Evolutionary conservation across 768 basidiomycete species (phyloP).

Genomic region (Lactifluus echinatus): DNA sequence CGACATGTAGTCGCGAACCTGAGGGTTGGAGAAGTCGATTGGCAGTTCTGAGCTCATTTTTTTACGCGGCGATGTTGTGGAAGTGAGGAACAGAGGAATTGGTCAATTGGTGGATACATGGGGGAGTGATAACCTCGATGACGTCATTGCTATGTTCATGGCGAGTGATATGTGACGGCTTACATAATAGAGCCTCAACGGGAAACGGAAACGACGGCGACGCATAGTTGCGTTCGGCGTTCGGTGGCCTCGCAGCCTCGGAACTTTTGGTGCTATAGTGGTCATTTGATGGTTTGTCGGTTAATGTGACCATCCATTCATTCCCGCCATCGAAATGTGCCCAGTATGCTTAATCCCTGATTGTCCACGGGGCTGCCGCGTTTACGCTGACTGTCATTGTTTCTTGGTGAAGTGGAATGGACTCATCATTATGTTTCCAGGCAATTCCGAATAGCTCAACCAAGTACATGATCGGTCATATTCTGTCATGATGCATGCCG

Average conservation of each 20-base stretch:
- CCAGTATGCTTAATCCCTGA: not conserved
- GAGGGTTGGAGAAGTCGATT: constrained; percentile 50
- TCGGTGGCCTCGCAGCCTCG: too few relatives aligned
- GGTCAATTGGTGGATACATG: not conserved
- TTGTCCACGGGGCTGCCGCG: constrained; percentile 2
- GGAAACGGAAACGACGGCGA: too few relatives aligned
- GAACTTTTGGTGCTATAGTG: not conserved
- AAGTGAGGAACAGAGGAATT: not conserved
- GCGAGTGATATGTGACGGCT: too few relatives aligned
- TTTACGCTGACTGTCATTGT: not conserved
- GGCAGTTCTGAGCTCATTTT: constrained; percentile 46
- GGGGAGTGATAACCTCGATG: not conserved
- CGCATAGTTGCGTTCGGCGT: too few relatives aligned
- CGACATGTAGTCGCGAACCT: constrained; percentile 55
- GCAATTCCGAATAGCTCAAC: constrained; percentile 5
- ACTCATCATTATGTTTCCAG: not conserved
- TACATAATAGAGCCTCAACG: too few relatives aligned
- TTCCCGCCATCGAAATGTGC: not conserved
- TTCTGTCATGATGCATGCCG: constrained; percentile 8
- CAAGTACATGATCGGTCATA: not conserved
- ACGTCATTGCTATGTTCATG: not conserved
- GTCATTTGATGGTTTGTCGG: not conserved
- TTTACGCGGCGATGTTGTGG: not conserved
- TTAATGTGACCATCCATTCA: constrained; percentile 3
- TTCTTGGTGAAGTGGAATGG: not conserved